Conservation (phyloP, 768 basidiomycete genomes). For the Lyophyllum semitale region DNA sequence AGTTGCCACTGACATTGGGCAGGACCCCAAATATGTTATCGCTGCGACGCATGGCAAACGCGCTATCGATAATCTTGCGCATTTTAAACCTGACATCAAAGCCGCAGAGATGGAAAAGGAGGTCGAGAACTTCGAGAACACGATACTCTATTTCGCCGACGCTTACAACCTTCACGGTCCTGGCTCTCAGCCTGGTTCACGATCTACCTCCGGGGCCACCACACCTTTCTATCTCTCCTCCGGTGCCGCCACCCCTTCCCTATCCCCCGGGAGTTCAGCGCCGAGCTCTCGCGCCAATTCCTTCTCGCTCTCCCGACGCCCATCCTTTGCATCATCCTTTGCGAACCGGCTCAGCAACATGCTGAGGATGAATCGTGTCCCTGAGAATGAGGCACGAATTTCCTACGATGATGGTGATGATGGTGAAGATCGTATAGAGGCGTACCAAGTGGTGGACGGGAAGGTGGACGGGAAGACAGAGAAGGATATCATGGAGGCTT, state of each 20-base stretch:
- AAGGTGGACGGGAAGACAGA: conserved; percentile 17
- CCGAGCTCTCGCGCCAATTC: conserved; percentile 48
- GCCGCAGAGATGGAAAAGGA: conserved; percentile 57
- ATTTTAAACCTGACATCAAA: conserved; percentile 59
- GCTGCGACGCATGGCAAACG: conserved; percentile 80
- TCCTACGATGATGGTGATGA: conserved; percentile 26
- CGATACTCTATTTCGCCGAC: conserved; percentile 68
- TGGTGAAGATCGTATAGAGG: conserved; percentile 24
- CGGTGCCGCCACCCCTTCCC: conserved; percentile 41
- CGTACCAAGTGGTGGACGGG: conserved; percentile 30
- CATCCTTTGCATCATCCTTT: conserved; percentile 44
- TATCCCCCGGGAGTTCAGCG: conserved; percentile 36
- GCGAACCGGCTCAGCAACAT: conserved; percentile 39
- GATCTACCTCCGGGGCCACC: conserved; percentile 20
- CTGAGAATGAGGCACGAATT: conserved; percentile 23
- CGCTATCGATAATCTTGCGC: conserved; percentile 71
- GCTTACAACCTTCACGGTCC: conserved; percentile 49
- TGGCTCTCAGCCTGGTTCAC: conserved; percentile 35
- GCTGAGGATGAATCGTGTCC: conserved; percentile 37
- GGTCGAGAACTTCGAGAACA: conserved; percentile 63
- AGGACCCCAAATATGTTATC: conserved; percentile 67
- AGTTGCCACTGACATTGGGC: conserved; percentile 69
- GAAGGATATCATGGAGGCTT: conserved; percentile 42
- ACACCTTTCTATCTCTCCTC: conserved; percentile 26
- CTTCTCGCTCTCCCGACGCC: conserved; percentile 40